These are phyloP conservation scores for Exophiala lecanii-corni DNA, from an alignment of 2,329 filamentous ascomycete species.

Conservation along the genomic window DNA sequence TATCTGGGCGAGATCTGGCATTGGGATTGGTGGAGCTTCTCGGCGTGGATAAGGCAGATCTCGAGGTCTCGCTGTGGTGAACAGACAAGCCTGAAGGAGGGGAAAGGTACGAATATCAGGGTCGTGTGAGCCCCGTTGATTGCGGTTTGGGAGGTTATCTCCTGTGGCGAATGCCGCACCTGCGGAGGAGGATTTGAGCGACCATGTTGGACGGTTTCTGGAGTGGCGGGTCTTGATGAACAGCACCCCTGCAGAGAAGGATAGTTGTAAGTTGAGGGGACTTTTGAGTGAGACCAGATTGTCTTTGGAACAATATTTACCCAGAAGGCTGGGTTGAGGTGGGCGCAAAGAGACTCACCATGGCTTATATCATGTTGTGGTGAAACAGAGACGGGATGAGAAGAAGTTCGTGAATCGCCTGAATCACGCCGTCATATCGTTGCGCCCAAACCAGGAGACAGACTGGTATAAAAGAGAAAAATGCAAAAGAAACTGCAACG, in stretches of 20 bases:
- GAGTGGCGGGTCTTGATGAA: constrained; percentile 22
- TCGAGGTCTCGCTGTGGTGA: constrained; percentile 16
- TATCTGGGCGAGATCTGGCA: constrained; percentile 5
- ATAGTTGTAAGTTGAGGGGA: background rate
- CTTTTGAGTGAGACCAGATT: too few relatives aligned
- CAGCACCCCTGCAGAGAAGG: constrained; percentile 23
- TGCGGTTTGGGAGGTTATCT: constrained; percentile 24
- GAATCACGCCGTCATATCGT: too few relatives aligned
- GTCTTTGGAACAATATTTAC: too few relatives aligned
- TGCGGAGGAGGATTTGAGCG: constrained; percentile 10
- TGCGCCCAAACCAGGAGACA: too few relatives aligned
- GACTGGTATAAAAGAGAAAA: too few relatives aligned
- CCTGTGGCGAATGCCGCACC: constrained; percentile 17
- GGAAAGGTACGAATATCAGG: constrained; percentile 11
- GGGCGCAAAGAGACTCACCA: too few relatives aligned
- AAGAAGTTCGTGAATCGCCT: too few relatives aligned
- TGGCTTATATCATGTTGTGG: constrained; percentile 13
- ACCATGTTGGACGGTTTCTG: constrained; percentile 9
- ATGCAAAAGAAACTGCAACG: too few relatives aligned
- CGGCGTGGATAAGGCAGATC: constrained; percentile 18
- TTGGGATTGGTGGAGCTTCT: constrained; percentile 9
- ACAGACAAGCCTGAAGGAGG: constrained; percentile 17
- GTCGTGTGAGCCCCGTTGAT: constrained; percentile 20
- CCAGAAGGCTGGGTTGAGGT: too few relatives aligned
- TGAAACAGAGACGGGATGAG: too few relatives aligned